Evolutionary conservation across 2,329 filamentous ascomycete species (phyloP), one percentile per base, ranked within the genome.

Genomic region (Colletotrichum sp.): DNA sequence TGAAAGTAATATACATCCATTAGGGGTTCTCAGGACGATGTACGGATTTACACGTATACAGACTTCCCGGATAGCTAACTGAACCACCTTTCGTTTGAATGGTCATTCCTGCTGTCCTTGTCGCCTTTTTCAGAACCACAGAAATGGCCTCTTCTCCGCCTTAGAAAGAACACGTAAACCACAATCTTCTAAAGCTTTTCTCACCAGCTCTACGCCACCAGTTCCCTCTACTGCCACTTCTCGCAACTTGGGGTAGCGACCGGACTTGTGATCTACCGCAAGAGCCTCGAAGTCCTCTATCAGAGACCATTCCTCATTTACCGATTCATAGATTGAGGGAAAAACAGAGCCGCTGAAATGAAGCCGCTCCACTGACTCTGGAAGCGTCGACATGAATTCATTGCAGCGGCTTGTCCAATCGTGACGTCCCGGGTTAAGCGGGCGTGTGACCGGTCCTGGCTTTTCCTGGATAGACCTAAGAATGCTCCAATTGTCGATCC

Each of bases 121-220:
- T 52, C n/a, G 4, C n/a, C n/a, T 2, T 5, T 25, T 1, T 52
- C 43, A 52, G n/a, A 52, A 25, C 43, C 43, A 52, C 0, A 22
- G 3, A 22, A 1, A 52, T 2, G 43, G 43, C 1, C 0, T 52
- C n/a, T 52, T 22, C 1, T 52, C n/a, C 43, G 43, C 43, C n/a
- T 52, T 13, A 25, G n/a, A 1, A 22, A 52, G 43, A 52, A 22
- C 43, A 1, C 7, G n/a, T 1, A 52, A 2, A 22, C 43, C 43
- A 3, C 0, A 0, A 52, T 52, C 43, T 52, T 52, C 12, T 1
- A 52, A 52, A 52, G 6, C 43, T 0, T 52, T 52, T 52, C n/a
- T 22, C n/a, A 13, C 43, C 6, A 22, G 10, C n/a, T 22, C n/a
- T 52, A 52, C 18, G 0, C 1, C 18, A n/a, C 3, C 39, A 0